A percentile compares a stretch with the other conserved stretches of the same genome.
Evolutionary conservation across 2,329 filamentous ascomycete species (phyloP).

Genomic region (Hymenoscyphus salicellus): DNA sequence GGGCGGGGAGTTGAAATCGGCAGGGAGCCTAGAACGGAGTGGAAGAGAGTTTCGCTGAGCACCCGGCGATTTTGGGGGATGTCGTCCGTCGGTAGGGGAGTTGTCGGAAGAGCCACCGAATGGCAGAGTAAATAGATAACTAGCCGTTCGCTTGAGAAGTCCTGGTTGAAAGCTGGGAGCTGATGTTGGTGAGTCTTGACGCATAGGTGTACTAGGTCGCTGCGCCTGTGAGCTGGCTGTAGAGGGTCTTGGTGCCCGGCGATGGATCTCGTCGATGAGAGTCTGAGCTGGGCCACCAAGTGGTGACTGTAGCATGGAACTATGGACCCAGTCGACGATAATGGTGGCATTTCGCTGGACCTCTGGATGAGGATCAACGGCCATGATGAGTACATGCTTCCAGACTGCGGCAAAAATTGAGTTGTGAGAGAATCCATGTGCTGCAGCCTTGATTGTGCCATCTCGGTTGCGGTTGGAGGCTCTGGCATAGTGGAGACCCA

Average conservation of each 20-base stretch:
- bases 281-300: slow-evolving; percentile 67
- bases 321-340: slow-evolving; percentile 84
- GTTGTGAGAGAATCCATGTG: slow-evolving; percentile 70
- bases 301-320: slow-evolving; percentile 72
- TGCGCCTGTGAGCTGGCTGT: slow-evolving; percentile 32
- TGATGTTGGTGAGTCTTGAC: slow-evolving; percentile 28
- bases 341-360: slow-evolving; percentile 79
- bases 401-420: slow-evolving; percentile 91
- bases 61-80: slow-evolving; percentile 29
- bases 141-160: slow-evolving; percentile 61
- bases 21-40: slow-evolving; percentile 45
- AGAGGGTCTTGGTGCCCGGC: slow-evolving; percentile 47
- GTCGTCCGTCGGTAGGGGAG: slow-evolving; percentile 27
- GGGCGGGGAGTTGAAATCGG: slow-evolving; percentile 62
- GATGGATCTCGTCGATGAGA: slow-evolving; percentile 71
- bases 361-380: slow-evolving; percentile 91
- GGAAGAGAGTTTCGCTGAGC: slow-evolving; percentile 29
- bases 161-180: slow-evolving; percentile 55
- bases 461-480: slow-evolving; percentile 55
- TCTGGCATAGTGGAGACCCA: slow-evolving; percentile 60
- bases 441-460: slow-evolving; percentile 54
- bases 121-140: slow-evolving; percentile 56
- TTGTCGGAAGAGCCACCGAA: slow-evolving; percentile 41
- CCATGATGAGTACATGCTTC: slow-evolving; percentile 88
- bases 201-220: slow-evolving; percentile 33